Percentiles rank a stretch among this genome's conserved stretches.
Evolutionary conservation across 1,284 basidiomycete species (phyloP).

Genomic region (Fistulinella cinereoalba): DNA sequence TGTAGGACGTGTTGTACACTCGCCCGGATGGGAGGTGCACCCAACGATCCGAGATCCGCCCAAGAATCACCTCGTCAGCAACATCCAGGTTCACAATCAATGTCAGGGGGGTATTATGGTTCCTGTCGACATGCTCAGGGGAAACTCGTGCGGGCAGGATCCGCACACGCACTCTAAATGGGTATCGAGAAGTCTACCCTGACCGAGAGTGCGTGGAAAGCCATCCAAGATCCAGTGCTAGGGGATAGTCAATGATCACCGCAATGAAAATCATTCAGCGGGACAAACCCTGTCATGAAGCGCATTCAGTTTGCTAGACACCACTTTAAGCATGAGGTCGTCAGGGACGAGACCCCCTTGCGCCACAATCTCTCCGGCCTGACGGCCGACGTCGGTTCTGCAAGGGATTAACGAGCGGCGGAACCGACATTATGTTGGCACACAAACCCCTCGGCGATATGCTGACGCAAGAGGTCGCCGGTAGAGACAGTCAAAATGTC

Average conservation of each 20-base stretch:
- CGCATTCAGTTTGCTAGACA: slow-evolving; percentile 67
- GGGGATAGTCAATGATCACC: slow-evolving; percentile 3
- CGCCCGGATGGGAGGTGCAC: slow-evolving; percentile 91
- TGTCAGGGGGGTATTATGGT: slow-evolving; percentile 63
- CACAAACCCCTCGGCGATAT: slow-evolving; percentile 65
- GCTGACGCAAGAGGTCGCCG: slow-evolving; percentile 77
- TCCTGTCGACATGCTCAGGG: slow-evolving; percentile 37
- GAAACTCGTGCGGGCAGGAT: not conserved
- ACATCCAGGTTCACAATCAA: slow-evolving; percentile 92
- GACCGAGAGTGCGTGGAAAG: slow-evolving; percentile 90
- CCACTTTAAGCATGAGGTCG: slow-evolving; percentile 72
- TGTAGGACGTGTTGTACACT: slow-evolving; percentile 91
- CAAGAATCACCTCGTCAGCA: slow-evolving; percentile 85
- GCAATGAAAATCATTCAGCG: not conserved
- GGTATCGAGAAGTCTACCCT: slow-evolving; percentile 82
- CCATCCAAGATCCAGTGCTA: slow-evolving; percentile 95
- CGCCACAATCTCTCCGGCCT: slow-evolving; percentile 76
- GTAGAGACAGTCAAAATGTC: slow-evolving; percentile 74
- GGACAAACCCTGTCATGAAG: slow-evolving; percentile 59
- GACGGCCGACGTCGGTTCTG: slow-evolving; percentile 66
- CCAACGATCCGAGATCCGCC: slow-evolving; percentile 91
- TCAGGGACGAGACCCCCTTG: slow-evolving; percentile 75
- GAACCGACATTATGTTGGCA: not conserved
- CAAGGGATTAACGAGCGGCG: not conserved
- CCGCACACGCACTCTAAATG: slow-evolving; percentile 57